Base-by-base conservation (phyloP, 1,284 basidiomycete genomes). In the Rhodotorula sp. region DNA sequence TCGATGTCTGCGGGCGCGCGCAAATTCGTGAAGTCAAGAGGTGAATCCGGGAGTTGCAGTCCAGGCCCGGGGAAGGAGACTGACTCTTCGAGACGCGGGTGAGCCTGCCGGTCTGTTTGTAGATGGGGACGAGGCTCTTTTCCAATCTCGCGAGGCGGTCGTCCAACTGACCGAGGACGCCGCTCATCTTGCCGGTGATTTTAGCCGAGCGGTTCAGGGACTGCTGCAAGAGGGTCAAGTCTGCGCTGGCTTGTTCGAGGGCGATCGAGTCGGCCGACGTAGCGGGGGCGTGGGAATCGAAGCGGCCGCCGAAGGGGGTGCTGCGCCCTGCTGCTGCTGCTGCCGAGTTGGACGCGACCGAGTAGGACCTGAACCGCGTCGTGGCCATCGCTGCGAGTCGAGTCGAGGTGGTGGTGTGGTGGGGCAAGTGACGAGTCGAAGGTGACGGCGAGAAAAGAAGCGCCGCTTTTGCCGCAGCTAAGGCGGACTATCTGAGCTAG, bases 141-240 rank as follows among this genome's bases (percentile, higher is more conserved):
- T 79, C 78, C 15, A 79, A 65, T 23, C 74, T 64, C 15, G 76
- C 77, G 43, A 79, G 67, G 49, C 83, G 78, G 65, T 81, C 80
- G 73, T 84, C 83, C 69, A 84, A 81, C 43, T 80, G 78, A n/a
- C 79, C 79, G 21, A 84, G 77, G 65, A 81, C 80, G 26, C 77
- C 75, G 31, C 81, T 80, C 81, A 83, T 83, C 18, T 80, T 72
- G 48, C 76, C 76, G 26, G 81, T 81, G 68, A 83, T 80, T 10
- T 76, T 77, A 20, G 78, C 77, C 10, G 81, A 79, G 51, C 83
- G 81, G 10, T 75, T 71, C 70, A 83, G 80, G 52, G 82, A 82
- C 72, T 81, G 81, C 34, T 80, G 79, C 43, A 83, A 76, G 47
- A 83, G 77, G 64, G 82, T 79, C 20, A 83, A 77, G 76, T 83